Evolutionary conservation across 2,329 filamentous ascomycete genomes (phyloP).

Genomic region (Ascomycota sp.): DNA sequence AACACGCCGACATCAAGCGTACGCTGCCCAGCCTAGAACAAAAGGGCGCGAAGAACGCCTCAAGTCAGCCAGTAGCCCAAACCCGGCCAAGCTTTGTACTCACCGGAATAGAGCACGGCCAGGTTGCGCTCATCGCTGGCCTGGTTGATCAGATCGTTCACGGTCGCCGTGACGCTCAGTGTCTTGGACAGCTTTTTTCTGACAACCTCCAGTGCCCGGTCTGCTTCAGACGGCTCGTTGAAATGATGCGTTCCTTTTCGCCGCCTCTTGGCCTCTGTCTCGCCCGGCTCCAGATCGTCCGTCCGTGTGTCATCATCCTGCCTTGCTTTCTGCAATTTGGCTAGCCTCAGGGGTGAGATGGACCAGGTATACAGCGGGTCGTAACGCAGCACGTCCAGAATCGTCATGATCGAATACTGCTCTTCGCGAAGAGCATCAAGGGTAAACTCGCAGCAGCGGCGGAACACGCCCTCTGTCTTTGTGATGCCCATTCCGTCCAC

Average conservation of each 20-base stretch:
- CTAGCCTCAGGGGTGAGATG: slow-evolving; percentile 48
- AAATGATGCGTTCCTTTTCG: slow-evolving; percentile 14
- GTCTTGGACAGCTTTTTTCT: slow-evolving; percentile 92
- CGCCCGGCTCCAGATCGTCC: slow-evolving; percentile 17
- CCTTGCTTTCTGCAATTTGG: slow-evolving; percentile 43
- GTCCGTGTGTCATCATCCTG: slow-evolving; percentile 22
- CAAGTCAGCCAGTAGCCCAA: neutral
- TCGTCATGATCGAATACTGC: slow-evolving; percentile 93
- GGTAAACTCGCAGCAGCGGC: slow-evolving; percentile 95
- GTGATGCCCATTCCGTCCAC: slow-evolving; percentile 95
- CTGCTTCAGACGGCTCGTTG: slow-evolving; percentile 55
- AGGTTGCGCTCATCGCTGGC: slow-evolving; percentile 85
- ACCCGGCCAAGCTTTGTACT: slow-evolving; percentile 8
- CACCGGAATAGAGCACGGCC: slow-evolving; percentile 70
- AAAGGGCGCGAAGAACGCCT: neutral
- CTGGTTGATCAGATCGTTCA: slow-evolving; percentile 92
- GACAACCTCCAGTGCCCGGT: slow-evolving; percentile 78
- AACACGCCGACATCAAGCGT: slow-evolving; percentile 12
- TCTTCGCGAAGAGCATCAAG: slow-evolving; percentile 89
- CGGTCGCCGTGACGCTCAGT: slow-evolving; percentile 80
- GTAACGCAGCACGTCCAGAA: slow-evolving; percentile 92
- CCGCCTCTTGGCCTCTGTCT: slow-evolving; percentile 19
- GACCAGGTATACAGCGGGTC: slow-evolving; percentile 96
- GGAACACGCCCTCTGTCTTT: slow-evolving; percentile 86
- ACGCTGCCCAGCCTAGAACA: slow-evolving; percentile 22